These are phyloP conservation scores for Xylaria scruposa DNA, from an alignment of 495 filamentous ascomycete genomes.

Conservation along the genomic window DNA sequence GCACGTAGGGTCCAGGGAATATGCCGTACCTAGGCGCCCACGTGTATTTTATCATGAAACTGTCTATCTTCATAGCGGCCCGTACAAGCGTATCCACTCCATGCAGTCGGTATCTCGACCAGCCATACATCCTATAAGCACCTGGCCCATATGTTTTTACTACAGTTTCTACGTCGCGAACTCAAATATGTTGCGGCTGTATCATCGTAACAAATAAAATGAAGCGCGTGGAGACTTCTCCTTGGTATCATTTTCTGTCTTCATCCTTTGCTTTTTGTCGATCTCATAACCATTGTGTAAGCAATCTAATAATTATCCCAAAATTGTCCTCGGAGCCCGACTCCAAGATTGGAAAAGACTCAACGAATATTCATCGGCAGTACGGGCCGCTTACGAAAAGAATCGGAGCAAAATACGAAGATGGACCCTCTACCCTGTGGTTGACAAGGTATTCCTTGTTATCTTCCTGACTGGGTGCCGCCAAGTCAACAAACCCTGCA, in stretches of 20 bases:
- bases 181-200: not conserved
- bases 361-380: constrained; percentile 3
- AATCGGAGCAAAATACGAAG: not conserved
- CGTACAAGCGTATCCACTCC: constrained; percentile 3
- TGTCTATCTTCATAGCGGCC: not conserved
- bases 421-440: not conserved
- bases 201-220: not conserved
- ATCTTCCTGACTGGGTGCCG: not conserved
- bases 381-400: constrained; percentile 17
- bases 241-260: not conserved
- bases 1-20: constrained; percentile 9
- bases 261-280: not conserved
- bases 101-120: constrained; percentile 1
- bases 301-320: not conserved
- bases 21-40: not conserved
- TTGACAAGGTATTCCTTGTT: constrained; percentile 2
- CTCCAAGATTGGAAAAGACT: constrained; percentile 3
- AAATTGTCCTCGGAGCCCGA: not conserved
- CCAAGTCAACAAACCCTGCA: not conserved
- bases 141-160: not conserved
- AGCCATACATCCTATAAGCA: not conserved
- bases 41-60: constrained; percentile 15
- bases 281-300: not conserved
- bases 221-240: not conserved
- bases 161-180: not conserved